Evolutionary conservation across 805 yeast genomes (phyloP).

Genomic region (Yarrowia yakushimensis): DNA sequence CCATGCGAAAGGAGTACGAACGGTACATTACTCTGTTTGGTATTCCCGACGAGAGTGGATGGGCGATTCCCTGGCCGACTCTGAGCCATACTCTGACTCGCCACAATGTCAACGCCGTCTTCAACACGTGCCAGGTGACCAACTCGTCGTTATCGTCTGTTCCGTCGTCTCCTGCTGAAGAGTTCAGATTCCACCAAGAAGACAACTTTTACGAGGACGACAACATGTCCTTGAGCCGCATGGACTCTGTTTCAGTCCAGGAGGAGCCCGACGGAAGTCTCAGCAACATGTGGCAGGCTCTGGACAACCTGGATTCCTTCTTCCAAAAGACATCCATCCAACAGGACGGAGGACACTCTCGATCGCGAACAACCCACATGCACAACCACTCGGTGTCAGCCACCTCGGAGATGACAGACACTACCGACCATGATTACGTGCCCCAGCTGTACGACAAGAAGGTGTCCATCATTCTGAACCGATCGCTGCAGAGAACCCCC

Average conservation of each 20-base stretch:
- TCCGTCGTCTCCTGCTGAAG: slow-evolving; percentile 26
- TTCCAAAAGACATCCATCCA: slow-evolving; percentile 57
- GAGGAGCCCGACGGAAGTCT: slow-evolving; percentile 63
- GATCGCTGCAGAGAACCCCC: slow-evolving; percentile 68
- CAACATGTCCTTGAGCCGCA: slow-evolving; percentile 33
- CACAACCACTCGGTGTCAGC: slow-evolving; percentile 53
- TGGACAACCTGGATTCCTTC: slow-evolving; percentile 84
- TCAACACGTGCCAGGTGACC: slow-evolving; percentile 66
- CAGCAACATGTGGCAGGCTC: slow-evolving; percentile 88
- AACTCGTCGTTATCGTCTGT: slow-evolving; percentile 12
- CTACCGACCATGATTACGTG: slow-evolving; percentile 60
- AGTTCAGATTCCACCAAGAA: slow-evolving; percentile 54
- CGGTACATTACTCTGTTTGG: slow-evolving; percentile 89
- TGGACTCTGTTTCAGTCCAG: slow-evolving; percentile 49
- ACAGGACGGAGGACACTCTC: neutral
- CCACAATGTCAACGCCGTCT: slow-evolving; percentile 93
- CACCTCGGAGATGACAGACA: slow-evolving; percentile 52
- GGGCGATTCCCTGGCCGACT: slow-evolving; percentile 97
- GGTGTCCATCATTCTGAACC: slow-evolving; percentile 68
- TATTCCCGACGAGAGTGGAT: slow-evolving; percentile 90
- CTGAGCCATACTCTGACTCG: slow-evolving; percentile 83
- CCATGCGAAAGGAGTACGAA: slow-evolving; percentile 75
- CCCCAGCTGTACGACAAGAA: slow-evolving; percentile 78
- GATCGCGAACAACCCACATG: slow-evolving; percentile 28
- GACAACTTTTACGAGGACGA: slow-evolving; percentile 46